Percentiles rank a stretch among this genome's conserved stretches.
These are phyloP conservation scores for Fusarium drepaniforme DNA, from an alignment of 2,329 filamentous ascomycete genomes.

Conservation along the genomic window DNA sequence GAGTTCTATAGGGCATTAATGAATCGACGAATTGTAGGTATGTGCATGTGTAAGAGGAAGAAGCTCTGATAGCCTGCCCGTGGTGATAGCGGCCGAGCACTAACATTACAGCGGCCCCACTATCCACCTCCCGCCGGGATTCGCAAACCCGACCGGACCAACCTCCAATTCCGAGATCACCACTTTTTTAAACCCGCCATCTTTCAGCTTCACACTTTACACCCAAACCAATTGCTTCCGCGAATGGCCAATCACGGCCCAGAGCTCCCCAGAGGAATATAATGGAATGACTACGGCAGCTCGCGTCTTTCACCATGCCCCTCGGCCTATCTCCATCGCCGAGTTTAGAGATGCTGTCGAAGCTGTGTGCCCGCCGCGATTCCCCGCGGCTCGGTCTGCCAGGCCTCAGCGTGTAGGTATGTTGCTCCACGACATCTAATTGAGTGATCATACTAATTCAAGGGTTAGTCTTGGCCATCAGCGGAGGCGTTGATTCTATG, in stretches of 20 bases:
- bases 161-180: constrained; percentile 26
- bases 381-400: constrained; percentile 53
- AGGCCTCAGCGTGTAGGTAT: constrained; percentile 57
- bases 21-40: not conserved
- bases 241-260: constrained; percentile 34
- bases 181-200: constrained; percentile 17
- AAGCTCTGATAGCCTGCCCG: not conserved
- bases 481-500: constrained; percentile 98
- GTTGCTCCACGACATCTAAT: constrained; percentile 18
- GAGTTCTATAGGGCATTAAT: not conserved
- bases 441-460: not conserved
- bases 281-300: constrained; percentile 52
- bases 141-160: constrained; percentile 17
- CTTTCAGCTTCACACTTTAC: not conserved
- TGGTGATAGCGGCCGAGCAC: not conserved
- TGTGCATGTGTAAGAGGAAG: not conserved
- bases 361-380: constrained; percentile 63
- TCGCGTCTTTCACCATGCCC: constrained; percentile 52
- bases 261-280: constrained; percentile 26
- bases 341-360: constrained; percentile 63
- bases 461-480: constrained; percentile 78
- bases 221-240: not conserved
- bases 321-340: constrained; percentile 51
- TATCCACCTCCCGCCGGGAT: constrained; percentile 9
- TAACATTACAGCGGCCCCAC: constrained; percentile 18